Evolutionary conservation across 2,329 filamentous ascomycete genomes (phyloP).

Genomic region (Cercospora sojina): DNA sequence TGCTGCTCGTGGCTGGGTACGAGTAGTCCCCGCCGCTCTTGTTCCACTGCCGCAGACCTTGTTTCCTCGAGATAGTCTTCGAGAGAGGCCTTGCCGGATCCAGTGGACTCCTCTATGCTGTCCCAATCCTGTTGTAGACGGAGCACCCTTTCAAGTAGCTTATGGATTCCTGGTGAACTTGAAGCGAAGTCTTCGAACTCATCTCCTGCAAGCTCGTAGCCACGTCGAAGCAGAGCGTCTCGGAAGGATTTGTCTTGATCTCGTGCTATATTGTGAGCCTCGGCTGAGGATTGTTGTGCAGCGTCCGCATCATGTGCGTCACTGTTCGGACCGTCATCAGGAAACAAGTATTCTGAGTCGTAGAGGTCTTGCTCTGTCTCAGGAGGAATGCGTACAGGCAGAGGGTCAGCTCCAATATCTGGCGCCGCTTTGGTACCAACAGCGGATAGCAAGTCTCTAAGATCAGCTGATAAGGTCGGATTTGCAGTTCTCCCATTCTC

Average conservation of each 20-base stretch:
- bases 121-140: conserved; percentile 18
- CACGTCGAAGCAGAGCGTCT: not conserved
- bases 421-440: conserved; percentile 22
- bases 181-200: not conserved
- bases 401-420: conserved; percentile 15
- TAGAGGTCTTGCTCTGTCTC: conserved; percentile 56
- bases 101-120: conserved; percentile 13
- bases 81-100: not conserved
- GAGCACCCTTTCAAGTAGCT: conserved; percentile 13
- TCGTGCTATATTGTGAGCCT: not conserved
- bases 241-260: not conserved
- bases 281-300: not conserved
- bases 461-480: conserved; percentile 10
- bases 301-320: not conserved
- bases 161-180: conserved; percentile 1
- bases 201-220: not conserved
- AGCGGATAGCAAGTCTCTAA: conserved; percentile 22
- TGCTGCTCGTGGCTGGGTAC: conserved; percentile 11
- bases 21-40: not conserved
- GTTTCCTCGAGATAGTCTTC: not conserved
- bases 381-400: conserved; percentile 11
- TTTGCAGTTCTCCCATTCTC: not conserved
- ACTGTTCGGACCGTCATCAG: not conserved
- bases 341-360: conserved; percentile 35
- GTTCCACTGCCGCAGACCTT: conserved; percentile 3